phyloP scores from a whole-genome alignment of 1,139 yeast species.

The Tardiomyces blankii region DNA sequence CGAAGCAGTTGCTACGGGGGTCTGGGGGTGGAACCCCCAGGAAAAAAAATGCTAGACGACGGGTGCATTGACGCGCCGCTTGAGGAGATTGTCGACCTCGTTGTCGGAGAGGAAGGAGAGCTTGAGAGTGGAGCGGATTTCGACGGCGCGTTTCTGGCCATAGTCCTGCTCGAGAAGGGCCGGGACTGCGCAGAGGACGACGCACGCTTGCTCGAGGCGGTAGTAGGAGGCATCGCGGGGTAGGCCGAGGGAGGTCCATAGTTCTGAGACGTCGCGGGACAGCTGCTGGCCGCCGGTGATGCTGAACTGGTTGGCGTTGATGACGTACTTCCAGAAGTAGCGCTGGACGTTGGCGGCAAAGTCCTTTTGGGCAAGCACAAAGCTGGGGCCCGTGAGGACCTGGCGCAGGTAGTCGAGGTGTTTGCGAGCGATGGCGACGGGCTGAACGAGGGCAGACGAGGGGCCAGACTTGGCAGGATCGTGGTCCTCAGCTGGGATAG shows the following conservation, averaged over 20 bases:
- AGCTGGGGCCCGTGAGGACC: conserved; percentile 8
- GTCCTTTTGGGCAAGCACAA: not conserved
- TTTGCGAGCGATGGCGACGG: not conserved
- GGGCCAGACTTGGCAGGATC: conserved; percentile 20
- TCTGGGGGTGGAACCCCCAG: too few relatives aligned
- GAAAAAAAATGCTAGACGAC: too few relatives aligned
- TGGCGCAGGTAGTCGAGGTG: conserved; percentile 16
- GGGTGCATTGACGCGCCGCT: not conserved
- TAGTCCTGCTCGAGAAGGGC: not conserved
- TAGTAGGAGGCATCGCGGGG: conserved; percentile 18
- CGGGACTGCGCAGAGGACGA: conserved; percentile 5
- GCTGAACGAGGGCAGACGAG: not conserved
- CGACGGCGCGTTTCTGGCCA: not conserved
- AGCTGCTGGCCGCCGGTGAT: conserved; percentile 47
- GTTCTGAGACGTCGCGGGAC: conserved; percentile 38
- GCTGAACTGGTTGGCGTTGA: conserved; percentile 55
- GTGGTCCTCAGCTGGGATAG: conserved; percentile 23
- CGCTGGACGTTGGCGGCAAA: conserved; percentile 39
- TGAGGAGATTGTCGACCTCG: conserved; percentile 17
- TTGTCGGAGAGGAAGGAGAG: conserved; percentile 20
- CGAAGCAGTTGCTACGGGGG: too few relatives aligned
- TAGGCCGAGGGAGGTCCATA: conserved; percentile 23
- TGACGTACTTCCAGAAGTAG: conserved; percentile 44
- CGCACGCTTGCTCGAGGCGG: conserved; percentile 12
- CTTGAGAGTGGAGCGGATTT: conserved; percentile 14